Conservation (phyloP, 176 grass and related monocot species). For the Triticum urartu region DNA sequence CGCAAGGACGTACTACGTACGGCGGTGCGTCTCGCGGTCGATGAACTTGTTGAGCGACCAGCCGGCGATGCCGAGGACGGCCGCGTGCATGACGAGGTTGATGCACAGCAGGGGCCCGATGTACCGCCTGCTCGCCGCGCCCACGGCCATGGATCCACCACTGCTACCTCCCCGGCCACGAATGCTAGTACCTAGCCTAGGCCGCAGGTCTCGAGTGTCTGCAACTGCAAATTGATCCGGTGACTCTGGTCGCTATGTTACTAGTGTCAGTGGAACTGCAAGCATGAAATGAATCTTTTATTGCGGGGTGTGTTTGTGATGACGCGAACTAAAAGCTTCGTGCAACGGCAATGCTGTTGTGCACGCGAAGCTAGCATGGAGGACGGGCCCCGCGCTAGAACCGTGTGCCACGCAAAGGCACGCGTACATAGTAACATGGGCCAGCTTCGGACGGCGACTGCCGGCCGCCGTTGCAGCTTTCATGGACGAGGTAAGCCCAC, state of each 20-base stretch:
- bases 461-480: too few species aligned
- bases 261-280: too few species aligned
- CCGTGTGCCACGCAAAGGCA: background rate
- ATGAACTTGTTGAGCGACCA: slow-evolving; percentile 23
- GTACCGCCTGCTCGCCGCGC: slow-evolving; percentile 3
- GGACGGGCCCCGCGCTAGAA: too few species aligned
- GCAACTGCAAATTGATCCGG: background rate
- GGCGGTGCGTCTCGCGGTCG: slow-evolving; percentile 19
- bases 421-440: background rate
- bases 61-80: slow-evolving; percentile 13
- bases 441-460: background rate
- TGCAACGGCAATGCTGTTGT: background rate
- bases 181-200: background rate
- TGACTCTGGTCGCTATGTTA: background rate
- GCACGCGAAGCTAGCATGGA: background rate
- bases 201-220: background rate
- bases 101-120: slow-evolving; percentile 5
- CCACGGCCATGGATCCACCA: background rate
- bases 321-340: background rate
- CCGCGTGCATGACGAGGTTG: slow-evolving; percentile 7
- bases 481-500: too few species aligned
- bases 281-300: too few species aligned
- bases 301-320: background rate
- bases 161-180: background rate
- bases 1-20: background rate